Evolutionary conservation across 371 early-diverging fungal genomes (phyloP).

Genomic region (Rhizopus delemar): DNA sequence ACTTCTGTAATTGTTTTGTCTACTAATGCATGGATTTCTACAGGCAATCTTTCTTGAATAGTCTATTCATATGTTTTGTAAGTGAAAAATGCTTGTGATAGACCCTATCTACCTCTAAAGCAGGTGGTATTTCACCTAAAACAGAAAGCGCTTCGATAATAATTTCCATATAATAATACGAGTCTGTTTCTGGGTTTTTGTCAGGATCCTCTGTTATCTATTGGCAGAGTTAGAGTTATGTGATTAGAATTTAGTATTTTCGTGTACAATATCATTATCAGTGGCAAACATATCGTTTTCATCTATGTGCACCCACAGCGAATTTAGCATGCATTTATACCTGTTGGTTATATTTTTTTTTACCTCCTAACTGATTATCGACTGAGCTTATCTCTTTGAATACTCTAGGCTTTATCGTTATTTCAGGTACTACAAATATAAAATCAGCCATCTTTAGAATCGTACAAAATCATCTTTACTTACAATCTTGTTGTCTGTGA

Average conservation of each 20-base stretch:
- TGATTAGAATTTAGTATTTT: background rate
- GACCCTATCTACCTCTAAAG: slow-evolving; percentile 60
- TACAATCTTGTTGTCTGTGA: slow-evolving; percentile 61
- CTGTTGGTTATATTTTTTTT: background rate
- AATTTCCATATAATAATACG: slow-evolving; percentile 85
- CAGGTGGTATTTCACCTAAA: slow-evolving; percentile 77
- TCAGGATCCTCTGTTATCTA: slow-evolving; percentile 74
- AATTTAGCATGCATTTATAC: background rate
- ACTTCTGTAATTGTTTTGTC: slow-evolving; percentile 87
- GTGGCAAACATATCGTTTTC: slow-evolving; percentile 43
- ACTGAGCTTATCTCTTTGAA: slow-evolving; percentile 16
- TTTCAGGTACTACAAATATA: slow-evolving; percentile 47
- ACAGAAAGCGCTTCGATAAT: slow-evolving; percentile 80
- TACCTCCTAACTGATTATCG: background rate
- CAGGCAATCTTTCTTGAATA: slow-evolving; percentile 69
- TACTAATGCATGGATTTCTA: slow-evolving; percentile 85
- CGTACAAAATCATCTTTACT: slow-evolving; percentile 11
- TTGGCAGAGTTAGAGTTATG: background rate
- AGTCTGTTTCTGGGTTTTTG: slow-evolving; percentile 86
- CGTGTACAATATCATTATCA: slow-evolving; percentile 42
- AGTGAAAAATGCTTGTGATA: background rate
- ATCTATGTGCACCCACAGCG: slow-evolving; percentile 1
- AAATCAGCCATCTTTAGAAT: too few relatives aligned
- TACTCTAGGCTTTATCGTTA: slow-evolving; percentile 37
- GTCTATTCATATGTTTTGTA: slow-evolving; percentile 38